These are phyloP conservation scores for Solanum hybrid DNA, from an alignment of 305 asterid species.

Conservation along the genomic window DNA sequence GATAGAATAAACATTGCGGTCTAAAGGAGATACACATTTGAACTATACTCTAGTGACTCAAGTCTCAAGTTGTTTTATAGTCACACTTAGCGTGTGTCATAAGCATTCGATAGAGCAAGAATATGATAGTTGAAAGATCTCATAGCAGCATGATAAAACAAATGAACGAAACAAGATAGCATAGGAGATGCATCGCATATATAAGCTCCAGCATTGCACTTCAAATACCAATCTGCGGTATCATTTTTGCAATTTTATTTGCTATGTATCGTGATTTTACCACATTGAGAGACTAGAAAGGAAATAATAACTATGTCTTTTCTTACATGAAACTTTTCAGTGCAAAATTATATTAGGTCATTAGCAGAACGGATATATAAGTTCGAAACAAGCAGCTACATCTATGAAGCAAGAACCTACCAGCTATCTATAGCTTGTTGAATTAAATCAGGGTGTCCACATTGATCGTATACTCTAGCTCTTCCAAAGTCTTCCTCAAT, in stretches of 20 bases:
- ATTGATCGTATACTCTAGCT: constrained; percentile 81
- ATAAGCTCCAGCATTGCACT: neutral
- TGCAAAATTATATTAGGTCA: neutral
- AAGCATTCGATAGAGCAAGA: neutral
- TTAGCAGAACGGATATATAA: neutral
- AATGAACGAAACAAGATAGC: neutral
- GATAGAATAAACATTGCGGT: too few species aligned
- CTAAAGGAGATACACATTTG: too few species aligned
- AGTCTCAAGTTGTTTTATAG: too few species aligned
- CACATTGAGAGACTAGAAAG: neutral
- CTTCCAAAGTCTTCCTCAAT: constrained; percentile 98
- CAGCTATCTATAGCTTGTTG: constrained; percentile 94
- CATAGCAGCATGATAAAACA: neutral
- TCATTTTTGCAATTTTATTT: neutral
- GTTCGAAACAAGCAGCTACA: neutral
- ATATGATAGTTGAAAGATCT: neutral
- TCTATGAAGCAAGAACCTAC: constrained; percentile 26
- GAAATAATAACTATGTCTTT: neutral
- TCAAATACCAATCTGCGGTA: neutral
- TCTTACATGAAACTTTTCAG: neutral
- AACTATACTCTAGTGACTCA: too few species aligned
- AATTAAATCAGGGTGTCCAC: constrained; percentile 48
- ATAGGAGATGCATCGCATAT: neutral
- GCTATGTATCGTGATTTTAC: neutral
- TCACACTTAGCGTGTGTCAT: neutral